These are phyloP conservation scores for Monosporascus sp. DNA, from an alignment of 2,329 filamentous ascomycete genomes.

Conservation along the genomic window DNA sequence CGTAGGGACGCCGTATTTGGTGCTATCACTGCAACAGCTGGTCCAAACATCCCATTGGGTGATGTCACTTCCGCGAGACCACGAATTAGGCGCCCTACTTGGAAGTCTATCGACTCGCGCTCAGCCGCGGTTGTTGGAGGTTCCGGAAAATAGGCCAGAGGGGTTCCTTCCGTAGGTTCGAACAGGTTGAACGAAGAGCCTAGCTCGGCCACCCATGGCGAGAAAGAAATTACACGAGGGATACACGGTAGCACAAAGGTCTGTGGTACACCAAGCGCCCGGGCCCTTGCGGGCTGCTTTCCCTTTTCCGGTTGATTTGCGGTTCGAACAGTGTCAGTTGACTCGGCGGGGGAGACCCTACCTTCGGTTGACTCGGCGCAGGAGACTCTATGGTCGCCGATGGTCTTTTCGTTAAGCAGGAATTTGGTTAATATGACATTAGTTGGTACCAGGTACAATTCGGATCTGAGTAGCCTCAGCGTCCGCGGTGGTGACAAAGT, in stretches of 20 bases:
- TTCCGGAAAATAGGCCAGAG: slow-evolving; percentile 30
- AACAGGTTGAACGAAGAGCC: slow-evolving; percentile 39
- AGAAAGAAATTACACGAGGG: slow-evolving; percentile 36
- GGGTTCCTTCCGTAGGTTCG: slow-evolving; percentile 29
- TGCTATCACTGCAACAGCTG: slow-evolving; percentile 31
- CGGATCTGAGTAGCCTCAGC: slow-evolving; percentile 40
- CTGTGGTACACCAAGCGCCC: slow-evolving; percentile 5
- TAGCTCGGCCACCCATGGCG: slow-evolving; percentile 20
- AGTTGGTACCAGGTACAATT: slow-evolving; percentile 37
- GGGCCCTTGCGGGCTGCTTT: neutral
- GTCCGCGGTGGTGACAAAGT: slow-evolving; percentile 37
- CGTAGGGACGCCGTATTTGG: slow-evolving; percentile 4
- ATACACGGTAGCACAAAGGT: slow-evolving; percentile 27
- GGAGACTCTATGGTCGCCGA: neutral
- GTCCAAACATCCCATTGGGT: slow-evolving; percentile 44
- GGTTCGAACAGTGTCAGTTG: neutral
- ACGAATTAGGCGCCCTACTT: slow-evolving; percentile 41
- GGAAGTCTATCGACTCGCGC: slow-evolving; percentile 35
- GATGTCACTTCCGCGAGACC: slow-evolving; percentile 38
- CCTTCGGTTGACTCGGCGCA: neutral
- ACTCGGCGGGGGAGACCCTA: neutral
- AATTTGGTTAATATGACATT: slow-evolving; percentile 42
- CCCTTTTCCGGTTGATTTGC: neutral
- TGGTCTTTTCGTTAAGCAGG: slow-evolving; percentile 23
- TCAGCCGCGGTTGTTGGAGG: slow-evolving; percentile 28